Evolutionary conservation across 1,284 basidiomycete genomes (phyloP), one percentile per base, ranked within the genome.

Genomic region (Agroathelia rolfsii): DNA sequence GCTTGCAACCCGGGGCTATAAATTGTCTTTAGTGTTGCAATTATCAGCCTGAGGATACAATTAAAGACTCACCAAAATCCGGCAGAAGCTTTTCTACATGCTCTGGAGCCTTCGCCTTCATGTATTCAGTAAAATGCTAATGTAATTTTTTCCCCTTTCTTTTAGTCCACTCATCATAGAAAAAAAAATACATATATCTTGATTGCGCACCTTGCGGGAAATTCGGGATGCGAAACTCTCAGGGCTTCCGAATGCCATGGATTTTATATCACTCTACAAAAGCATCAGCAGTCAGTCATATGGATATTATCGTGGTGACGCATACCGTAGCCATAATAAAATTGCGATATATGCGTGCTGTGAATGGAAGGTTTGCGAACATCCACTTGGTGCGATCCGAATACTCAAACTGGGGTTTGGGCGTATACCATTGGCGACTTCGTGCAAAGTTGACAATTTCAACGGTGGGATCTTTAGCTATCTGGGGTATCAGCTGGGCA

Each of bases 391-490:
- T 33, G 49, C 53, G 61, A 11, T 35, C 19, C 4, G 65, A 52
- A 52, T 72, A 74, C 5, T 41, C 35, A 24, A 46, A 59, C 36
- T 72, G 59, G 2, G 22, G 29, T 65, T 69, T 59, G 4, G 61
- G 59, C 5, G 56, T 30, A 42, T 54, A 66, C 68, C 67, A 74
- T 40, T 66, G 64, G 22, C 63, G 66, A 24, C 64, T 69, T 31
- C 71, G 58, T 40, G 62, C 65, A 42, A 75, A 67, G 42, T 72
- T 70, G 38, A 65, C 50, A 24, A 77, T 59, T 38, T 63, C 41
- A n/a, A 64, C 61, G 6, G 61, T 56, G 12, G 59, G 53, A 41
- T 72, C 68, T 28, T 51, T 46, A n/a, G 67, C 55, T 32, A 73
- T 67, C 35, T 58, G 49, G 19, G 69, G 68, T 19, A 74, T 45